These are phyloP conservation scores for Harrya chromipes DNA, from an alignment of 768 basidiomycete genomes.

Conservation along the genomic window DNA sequence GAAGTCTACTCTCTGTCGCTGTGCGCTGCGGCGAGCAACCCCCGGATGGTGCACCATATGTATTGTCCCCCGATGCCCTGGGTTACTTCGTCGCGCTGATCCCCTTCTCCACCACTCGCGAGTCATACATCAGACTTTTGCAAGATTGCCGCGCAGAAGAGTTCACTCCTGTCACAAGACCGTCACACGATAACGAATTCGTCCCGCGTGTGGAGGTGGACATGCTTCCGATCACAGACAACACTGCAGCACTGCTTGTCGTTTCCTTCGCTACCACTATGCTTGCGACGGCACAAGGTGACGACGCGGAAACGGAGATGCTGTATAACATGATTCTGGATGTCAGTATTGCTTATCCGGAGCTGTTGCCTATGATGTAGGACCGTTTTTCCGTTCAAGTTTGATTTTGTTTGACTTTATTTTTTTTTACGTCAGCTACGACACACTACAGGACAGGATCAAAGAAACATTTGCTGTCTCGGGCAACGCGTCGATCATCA, in stretches of 20 bases:
- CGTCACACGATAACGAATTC: conserved; percentile 40
- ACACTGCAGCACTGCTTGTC: conserved; percentile 64
- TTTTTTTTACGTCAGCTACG: conserved; percentile 49
- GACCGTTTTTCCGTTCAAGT: conserved; percentile 31
- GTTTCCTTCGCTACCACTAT: conserved; percentile 76
- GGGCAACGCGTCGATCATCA: conserved; percentile 68
- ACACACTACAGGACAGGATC: conserved; percentile 71
- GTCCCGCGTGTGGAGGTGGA: conserved; percentile 54
- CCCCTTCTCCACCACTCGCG: conserved; percentile 58
- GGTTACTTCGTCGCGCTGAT: conserved; percentile 81
- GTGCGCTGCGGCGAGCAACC: conserved; percentile 38
- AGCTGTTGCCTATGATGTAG: conserved; percentile 69
- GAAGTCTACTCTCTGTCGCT: conserved; percentile 62
- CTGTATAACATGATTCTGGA: conserved; percentile 75
- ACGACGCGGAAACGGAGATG: conserved; percentile 79
- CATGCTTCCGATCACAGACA: conserved; percentile 60
- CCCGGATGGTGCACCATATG: conserved; percentile 40
- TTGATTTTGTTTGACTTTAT: conserved; percentile 3
- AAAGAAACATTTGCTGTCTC: conserved; percentile 69
- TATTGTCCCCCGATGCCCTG: conserved; percentile 57
- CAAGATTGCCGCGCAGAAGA: conserved; percentile 59
- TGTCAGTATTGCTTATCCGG: conserved; percentile 63
- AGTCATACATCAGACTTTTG: conserved; percentile 57
- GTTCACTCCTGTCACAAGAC: conserved; percentile 36
- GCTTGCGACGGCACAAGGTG: conserved; percentile 69